These are phyloP conservation scores for Cutaneotrichosporon arboriforme DNA, from an alignment of 1,284 basidiomycete species.

Conservation along the genomic window DNA sequence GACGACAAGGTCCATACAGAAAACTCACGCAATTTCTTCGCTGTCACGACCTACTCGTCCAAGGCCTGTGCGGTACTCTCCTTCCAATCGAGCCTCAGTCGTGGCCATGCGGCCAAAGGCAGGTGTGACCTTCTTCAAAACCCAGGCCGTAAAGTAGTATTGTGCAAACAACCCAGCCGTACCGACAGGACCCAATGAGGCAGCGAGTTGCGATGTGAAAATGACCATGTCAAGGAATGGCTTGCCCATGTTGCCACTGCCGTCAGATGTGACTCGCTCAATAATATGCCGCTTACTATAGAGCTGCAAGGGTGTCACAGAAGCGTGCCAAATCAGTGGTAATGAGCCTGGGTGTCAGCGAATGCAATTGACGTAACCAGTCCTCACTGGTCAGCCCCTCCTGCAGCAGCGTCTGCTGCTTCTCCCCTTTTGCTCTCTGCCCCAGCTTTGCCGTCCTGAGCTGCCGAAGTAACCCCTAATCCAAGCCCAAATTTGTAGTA, in stretches of 20 bases:
- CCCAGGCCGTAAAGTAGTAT: slow-evolving; percentile 77
- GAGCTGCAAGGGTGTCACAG: slow-evolving; percentile 76
- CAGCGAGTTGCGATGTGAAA: slow-evolving; percentile 86
- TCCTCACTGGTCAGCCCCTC: slow-evolving; percentile 63
- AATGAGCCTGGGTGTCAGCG: slow-evolving; percentile 58
- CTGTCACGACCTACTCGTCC: slow-evolving; percentile 81
- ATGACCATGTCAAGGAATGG: slow-evolving; percentile 86
- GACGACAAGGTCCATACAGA: neutral
- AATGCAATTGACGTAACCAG: slow-evolving; percentile 24
- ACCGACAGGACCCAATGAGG: slow-evolving; percentile 69
- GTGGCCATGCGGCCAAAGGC: slow-evolving; percentile 90
- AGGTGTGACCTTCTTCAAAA: slow-evolving; percentile 80
- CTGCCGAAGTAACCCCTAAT: slow-evolving; percentile 34
- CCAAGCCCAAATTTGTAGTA: slow-evolving; percentile 53
- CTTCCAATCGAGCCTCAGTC: slow-evolving; percentile 72
- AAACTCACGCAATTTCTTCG: slow-evolving; percentile 81
- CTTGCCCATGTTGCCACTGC: slow-evolving; percentile 73
- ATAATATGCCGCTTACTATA: slow-evolving; percentile 63
- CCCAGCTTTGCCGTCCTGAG: slow-evolving; percentile 28
- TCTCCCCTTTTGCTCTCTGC: slow-evolving; percentile 9
- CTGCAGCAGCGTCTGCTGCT: slow-evolving; percentile 51
- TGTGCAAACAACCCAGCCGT: slow-evolving; percentile 73
- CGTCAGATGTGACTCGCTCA: neutral
- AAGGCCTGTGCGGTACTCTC: slow-evolving; percentile 86
- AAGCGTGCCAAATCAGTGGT: slow-evolving; percentile 90